Percentiles rank a stretch among this genome's conserved stretches.
phyloP scores from a whole-genome alignment of 108 stramenopile genomes.

The Schizochytrium sp. region DNA sequence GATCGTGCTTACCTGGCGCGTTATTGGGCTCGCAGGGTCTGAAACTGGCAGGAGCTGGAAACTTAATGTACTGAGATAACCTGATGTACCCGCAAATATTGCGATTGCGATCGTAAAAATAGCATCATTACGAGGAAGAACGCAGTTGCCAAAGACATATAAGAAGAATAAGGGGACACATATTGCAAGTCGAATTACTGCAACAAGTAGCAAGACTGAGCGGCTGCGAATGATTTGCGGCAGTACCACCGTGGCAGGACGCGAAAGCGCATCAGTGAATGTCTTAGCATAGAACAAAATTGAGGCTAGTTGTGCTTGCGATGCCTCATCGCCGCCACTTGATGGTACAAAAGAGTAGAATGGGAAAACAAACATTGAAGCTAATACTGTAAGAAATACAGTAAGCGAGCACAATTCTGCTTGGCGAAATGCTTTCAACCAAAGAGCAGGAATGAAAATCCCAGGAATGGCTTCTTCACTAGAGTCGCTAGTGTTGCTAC shows the following conservation, averaged over 20 bases:
- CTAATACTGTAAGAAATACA: constrained; percentile 10
- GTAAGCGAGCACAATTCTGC: background rate
- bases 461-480: too few relatives aligned
- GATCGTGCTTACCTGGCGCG: background rate
- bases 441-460: background rate
- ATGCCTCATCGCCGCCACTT: background rate
- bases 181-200: background rate
- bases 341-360: constrained; percentile 42
- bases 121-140: background rate
- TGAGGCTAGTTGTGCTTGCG: background rate
- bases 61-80: background rate
- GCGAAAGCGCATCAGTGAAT: constrained; percentile 6
- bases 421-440: background rate
- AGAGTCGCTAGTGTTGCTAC: too few relatives aligned
- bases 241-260: constrained; percentile 5
- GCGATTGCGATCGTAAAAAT: background rate
- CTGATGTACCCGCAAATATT: background rate
- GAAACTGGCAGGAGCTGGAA: constrained; percentile 1
- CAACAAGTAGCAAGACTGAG: background rate
- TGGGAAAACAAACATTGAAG: constrained; percentile 46
- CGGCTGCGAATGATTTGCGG: background rate
- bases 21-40: background rate
- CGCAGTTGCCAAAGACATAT: background rate
- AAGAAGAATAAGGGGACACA: constrained; percentile 14
- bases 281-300: constrained; percentile 44